Percentiles rank a stretch among this genome's conserved stretches.
These are phyloP conservation scores for Coemansia sp. DNA, from an alignment of 192 early-diverging fungal genomes.

Conservation along the genomic window DNA sequence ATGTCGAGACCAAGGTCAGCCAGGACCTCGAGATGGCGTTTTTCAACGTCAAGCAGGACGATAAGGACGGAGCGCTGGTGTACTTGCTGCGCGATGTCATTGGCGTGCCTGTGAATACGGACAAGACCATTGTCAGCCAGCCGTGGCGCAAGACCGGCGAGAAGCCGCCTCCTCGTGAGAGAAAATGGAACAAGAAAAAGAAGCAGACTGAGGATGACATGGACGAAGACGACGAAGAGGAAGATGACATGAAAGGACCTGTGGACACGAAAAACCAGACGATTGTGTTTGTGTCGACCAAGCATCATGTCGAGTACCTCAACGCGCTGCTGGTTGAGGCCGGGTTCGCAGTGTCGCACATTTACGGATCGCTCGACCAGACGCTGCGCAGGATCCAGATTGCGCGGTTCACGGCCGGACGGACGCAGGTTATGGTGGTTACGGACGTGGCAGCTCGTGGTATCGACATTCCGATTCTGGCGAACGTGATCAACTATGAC, in stretches of 20 bases:
- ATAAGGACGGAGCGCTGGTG: slow-evolving; percentile 89
- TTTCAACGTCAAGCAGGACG: slow-evolving; percentile 77
- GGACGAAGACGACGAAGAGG: slow-evolving; percentile 8
- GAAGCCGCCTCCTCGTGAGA: slow-evolving; percentile 12
- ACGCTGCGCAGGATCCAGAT: slow-evolving; percentile 86
- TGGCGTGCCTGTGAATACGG: slow-evolving; percentile 59
- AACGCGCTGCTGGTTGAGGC: slow-evolving; percentile 67
- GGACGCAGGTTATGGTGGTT: slow-evolving; percentile 81
- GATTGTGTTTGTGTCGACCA: slow-evolving; percentile 93
- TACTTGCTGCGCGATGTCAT: slow-evolving; percentile 80
- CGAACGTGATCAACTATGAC: slow-evolving; percentile 97
- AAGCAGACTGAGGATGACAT: slow-evolving; percentile 31
- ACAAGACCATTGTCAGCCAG: slow-evolving; percentile 48
- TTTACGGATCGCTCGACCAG: slow-evolving; percentile 95
- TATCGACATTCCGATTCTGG: slow-evolving; percentile 97
- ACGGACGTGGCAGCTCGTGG: slow-evolving; percentile 99
- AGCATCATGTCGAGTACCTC: slow-evolving; percentile 97
- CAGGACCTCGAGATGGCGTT: slow-evolving; percentile 96
- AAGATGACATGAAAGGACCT: not conserved
- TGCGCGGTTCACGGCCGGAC: slow-evolving; percentile 74
- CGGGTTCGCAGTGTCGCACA: slow-evolving; percentile 80
- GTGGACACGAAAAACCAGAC: slow-evolving; percentile 61
- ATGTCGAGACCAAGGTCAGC: slow-evolving; percentile 93
- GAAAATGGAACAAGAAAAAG: slow-evolving; percentile 19
- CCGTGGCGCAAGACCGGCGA: slow-evolving; percentile 20